phyloP scores from a whole-genome alignment of 345 rosid species.

The Citrus australasica region DNA sequence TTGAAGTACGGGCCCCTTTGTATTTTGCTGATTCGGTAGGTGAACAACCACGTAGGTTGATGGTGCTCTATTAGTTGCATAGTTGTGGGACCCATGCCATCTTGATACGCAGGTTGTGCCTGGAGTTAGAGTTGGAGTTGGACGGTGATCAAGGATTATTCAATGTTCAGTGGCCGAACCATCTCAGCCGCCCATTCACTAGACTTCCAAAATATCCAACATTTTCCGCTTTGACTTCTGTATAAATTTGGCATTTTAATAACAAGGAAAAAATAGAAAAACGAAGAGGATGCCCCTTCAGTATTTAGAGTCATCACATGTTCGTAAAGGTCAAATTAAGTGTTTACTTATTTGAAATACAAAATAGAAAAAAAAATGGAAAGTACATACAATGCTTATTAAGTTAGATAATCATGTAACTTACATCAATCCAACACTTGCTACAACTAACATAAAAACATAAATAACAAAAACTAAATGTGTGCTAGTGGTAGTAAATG shows the following conservation, averaged over 20 bases:
- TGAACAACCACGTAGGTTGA: constrained; percentile 10
- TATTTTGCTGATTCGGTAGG: background rate
- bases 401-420: too few relatives aligned
- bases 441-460: too few relatives aligned
- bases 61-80: background rate
- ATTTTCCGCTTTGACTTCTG: background rate
- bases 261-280: background rate
- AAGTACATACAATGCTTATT: too few relatives aligned
- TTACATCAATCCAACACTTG: too few relatives aligned
- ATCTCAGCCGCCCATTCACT: constrained; percentile 10
- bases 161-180: background rate
- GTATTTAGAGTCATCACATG: background rate
- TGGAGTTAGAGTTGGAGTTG: too few relatives aligned
- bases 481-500: too few relatives aligned
- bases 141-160: background rate
- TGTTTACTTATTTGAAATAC: background rate
- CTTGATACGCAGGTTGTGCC: background rate
- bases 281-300: background rate
- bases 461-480: too few relatives aligned
- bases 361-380: background rate
- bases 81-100: background rate
- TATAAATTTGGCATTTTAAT: background rate
- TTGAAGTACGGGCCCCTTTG: background rate
- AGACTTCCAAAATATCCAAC: background rate
- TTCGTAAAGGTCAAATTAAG: background rate